These are phyloP conservation scores for Fraxinus excelsior DNA, from an alignment of 257 asterid species.

Conservation along the genomic window DNA sequence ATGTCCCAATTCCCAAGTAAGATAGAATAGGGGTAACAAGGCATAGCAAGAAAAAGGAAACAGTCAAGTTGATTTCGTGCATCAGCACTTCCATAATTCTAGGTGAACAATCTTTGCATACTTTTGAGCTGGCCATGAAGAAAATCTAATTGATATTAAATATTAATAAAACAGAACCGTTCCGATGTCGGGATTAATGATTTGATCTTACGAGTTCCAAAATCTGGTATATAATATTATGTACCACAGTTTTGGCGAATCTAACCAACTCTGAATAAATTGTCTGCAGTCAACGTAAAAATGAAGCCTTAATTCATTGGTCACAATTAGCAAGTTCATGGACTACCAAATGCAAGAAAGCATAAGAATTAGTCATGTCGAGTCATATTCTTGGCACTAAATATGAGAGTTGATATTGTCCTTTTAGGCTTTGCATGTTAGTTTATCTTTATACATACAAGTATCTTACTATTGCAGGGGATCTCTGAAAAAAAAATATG, in stretches of 20 bases:
- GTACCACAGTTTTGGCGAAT: background rate
- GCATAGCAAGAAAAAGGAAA: slow-evolving; percentile 2
- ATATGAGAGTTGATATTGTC: background rate
- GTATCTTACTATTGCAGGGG: background rate
- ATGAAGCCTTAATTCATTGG: background rate
- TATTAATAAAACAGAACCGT: background rate
- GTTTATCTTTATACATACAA: background rate
- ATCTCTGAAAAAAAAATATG: background rate
- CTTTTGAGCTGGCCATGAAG: background rate
- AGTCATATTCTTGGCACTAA: background rate
- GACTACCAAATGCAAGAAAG: background rate
- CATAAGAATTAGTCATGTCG: background rate
- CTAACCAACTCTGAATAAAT: background rate
- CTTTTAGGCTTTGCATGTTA: background rate
- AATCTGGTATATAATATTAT: background rate
- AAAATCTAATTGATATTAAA: slow-evolving; percentile 6
- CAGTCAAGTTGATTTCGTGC: background rate
- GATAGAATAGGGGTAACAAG: background rate
- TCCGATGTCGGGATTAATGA: background rate
- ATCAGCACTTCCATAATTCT: background rate
- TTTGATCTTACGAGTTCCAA: background rate
- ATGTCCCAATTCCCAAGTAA: slow-evolving; percentile 15
- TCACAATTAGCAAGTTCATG: background rate
- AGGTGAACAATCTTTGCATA: slow-evolving; percentile 1
- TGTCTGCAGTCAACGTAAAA: background rate